phyloP scores from a whole-genome alignment of 805 yeast species.

The Ogataea siamensis region DNA sequence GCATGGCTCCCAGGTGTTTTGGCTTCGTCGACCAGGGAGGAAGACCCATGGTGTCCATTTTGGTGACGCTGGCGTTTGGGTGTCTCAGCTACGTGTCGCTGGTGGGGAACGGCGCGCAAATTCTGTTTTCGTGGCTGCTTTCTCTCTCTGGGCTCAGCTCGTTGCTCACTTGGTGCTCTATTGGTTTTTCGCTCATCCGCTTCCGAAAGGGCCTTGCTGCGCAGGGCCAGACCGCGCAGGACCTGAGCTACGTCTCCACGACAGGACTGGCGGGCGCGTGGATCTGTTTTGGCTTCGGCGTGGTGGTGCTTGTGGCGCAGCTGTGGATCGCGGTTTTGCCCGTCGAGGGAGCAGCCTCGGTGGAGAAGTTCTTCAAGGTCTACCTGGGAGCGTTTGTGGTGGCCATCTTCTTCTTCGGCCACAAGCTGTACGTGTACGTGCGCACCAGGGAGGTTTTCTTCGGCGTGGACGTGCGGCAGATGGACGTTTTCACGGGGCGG shows the following conservation, averaged over 20 bases:
- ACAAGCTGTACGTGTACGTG: slow-evolving; percentile 33
- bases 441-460: slow-evolving; percentile 13
- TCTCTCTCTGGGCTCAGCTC: slow-evolving; percentile 49
- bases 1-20: slow-evolving; percentile 42
- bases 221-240: slow-evolving; percentile 41
- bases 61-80: slow-evolving; percentile 40
- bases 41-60: slow-evolving; percentile 47
- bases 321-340: slow-evolving; percentile 50
- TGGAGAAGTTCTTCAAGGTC: slow-evolving; percentile 41
- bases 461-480: slow-evolving; percentile 18
- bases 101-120: slow-evolving; percentile 35
- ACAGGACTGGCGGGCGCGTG: slow-evolving; percentile 44
- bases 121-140: slow-evolving; percentile 47
- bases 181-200: slow-evolving; percentile 42
- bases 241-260: slow-evolving; percentile 42
- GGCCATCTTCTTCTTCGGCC: slow-evolving; percentile 41
- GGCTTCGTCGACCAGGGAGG: slow-evolving; percentile 50
- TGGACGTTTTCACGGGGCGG: slow-evolving; percentile 26
- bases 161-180: slow-evolving; percentile 50
- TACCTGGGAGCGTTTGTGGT: slow-evolving; percentile 48
- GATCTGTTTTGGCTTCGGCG: slow-evolving; percentile 36
- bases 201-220: slow-evolving; percentile 44
- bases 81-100: slow-evolving; percentile 46
- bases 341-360: slow-evolving; percentile 31
- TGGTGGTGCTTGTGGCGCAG: slow-evolving; percentile 42